Base-by-base conservation (phyloP, 768 basidiomycete genomes). In the Lentinula guzmanii region DNA sequence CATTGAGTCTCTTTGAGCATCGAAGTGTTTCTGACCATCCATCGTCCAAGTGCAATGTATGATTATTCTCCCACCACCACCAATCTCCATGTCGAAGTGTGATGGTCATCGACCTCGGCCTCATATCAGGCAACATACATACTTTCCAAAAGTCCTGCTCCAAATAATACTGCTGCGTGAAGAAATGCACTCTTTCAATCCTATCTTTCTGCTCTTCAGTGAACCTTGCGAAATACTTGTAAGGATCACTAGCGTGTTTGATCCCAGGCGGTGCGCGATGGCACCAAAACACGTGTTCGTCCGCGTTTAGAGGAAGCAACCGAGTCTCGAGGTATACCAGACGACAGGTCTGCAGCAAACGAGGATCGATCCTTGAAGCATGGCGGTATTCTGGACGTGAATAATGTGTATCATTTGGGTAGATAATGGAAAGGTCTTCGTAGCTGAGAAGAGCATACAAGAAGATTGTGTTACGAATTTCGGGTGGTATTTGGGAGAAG, bases 391-490 rank as follows among this genome's bases (percentile, higher is more conserved):
- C 68, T 2, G 70, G 70, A 31, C 67, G 66, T 58, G 63, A 68
- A 51, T 66, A 68, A 59, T 54, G 65, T 11, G 37, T 16, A 42
- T 68, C 63, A 24, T 58, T 52, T 28, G 62, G 62, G 52, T 66
- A 69, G 0, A 64, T 62, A 3, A 46, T 58, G 1, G 52, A n/a
- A 16, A 16, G 51, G 61, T 66, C 65, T 55, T 68, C 64, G 53
- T 65, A 67, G 45, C 61, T 61, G 0, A 52, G 62, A 15, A 69
- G 63, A 31, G 67, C 65, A 46, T 63, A 60, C 15, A 34, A 31
- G 52, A 70, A 70, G 9, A 70, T 66, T 10, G 59, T 28, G 53
- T 70, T 69, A 13, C 70, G 65, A 1, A 70, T 41, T 45, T 70
- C 70, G 3, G 65, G 62, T 16, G 61, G 66, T 10, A 69, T 58